phyloP scores from a whole-genome alignment of 306 rosid species.

The Oemleria cerasiformis region DNA sequence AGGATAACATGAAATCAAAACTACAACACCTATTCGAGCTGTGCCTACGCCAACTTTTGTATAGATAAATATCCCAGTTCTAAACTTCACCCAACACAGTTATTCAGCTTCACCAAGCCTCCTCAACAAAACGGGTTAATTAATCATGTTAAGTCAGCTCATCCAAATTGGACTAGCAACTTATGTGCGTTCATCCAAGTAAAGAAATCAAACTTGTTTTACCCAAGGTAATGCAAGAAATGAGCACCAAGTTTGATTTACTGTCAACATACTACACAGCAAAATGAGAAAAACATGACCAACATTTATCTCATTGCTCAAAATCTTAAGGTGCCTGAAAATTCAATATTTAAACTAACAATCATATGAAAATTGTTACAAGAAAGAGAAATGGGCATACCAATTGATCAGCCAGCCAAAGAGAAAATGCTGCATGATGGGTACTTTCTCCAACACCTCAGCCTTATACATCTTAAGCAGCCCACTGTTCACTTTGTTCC shows the following conservation, averaged over 20 bases:
- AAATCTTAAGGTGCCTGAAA: neutral
- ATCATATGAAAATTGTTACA: neutral
- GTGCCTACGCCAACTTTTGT: neutral
- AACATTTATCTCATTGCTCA: neutral
- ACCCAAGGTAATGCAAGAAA: neutral
- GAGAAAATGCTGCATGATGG: conserved; percentile 98
- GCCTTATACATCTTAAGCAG: conserved; percentile 95
- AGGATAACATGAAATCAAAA: neutral
- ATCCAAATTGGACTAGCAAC: neutral
- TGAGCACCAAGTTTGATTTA: neutral
- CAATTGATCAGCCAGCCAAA: conserved; percentile 88
- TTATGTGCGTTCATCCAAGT: neutral
- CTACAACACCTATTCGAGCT: neutral
- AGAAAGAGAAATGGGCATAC: conserved; percentile 30
- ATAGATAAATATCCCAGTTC: neutral
- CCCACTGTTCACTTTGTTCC: conserved; percentile 93
- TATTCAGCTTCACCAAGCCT: neutral
- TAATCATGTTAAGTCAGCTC: neutral
- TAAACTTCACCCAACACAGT: neutral
- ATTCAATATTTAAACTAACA: neutral
- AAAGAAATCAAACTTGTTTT: neutral
- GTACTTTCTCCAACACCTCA: conserved; percentile 97
- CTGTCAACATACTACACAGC: neutral
- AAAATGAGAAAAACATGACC: neutral
- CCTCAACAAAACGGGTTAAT: neutral